phyloP scores from a whole-genome alignment of 2,329 filamentous ascomycete genomes.

The Trichoderma gracile region DNA sequence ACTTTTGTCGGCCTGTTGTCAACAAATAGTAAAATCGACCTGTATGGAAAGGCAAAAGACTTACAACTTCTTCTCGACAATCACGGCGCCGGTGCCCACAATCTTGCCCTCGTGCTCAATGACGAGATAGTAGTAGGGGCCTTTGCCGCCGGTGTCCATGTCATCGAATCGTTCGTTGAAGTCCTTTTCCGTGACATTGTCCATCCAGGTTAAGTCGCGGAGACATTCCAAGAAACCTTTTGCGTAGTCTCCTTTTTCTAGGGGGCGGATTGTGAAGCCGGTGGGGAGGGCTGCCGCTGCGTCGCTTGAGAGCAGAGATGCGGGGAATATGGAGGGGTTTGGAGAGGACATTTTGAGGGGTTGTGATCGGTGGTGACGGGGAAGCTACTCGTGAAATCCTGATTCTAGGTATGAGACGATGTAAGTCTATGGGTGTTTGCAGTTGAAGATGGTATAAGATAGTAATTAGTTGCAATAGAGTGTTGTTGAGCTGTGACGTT shows the following conservation, averaged over 20 bases:
- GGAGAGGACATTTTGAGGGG: background rate
- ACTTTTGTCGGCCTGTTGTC: constrained; percentile 35
- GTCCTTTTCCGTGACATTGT: constrained; percentile 64
- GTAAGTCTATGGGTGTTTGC: background rate
- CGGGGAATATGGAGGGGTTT: constrained; percentile 57
- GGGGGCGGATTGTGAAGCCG: constrained; percentile 69
- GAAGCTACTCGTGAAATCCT: background rate
- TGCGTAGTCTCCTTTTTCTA: constrained; percentile 66
- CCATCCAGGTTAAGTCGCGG: constrained; percentile 73
- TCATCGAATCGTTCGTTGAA: constrained; percentile 71
- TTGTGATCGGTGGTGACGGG: background rate
- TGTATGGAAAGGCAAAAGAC: constrained; percentile 32
- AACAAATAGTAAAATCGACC: background rate
- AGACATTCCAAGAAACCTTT: constrained; percentile 75
- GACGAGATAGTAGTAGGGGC: constrained; percentile 70
- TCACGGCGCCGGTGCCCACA: constrained; percentile 72
- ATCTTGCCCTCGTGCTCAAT: constrained; percentile 64
- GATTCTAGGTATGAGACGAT: no score
- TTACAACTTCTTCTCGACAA: constrained; percentile 79
- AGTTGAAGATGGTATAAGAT: background rate
- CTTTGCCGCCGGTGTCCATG: constrained; percentile 40
- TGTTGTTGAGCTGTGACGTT: constrained; percentile 6
- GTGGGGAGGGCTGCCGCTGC: constrained; percentile 63
- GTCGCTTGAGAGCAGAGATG: constrained; percentile 64
- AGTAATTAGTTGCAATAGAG: background rate